Base-by-base conservation (phyloP, 495 filamentous ascomycete species). In the Durotheca rogersii region DNA sequence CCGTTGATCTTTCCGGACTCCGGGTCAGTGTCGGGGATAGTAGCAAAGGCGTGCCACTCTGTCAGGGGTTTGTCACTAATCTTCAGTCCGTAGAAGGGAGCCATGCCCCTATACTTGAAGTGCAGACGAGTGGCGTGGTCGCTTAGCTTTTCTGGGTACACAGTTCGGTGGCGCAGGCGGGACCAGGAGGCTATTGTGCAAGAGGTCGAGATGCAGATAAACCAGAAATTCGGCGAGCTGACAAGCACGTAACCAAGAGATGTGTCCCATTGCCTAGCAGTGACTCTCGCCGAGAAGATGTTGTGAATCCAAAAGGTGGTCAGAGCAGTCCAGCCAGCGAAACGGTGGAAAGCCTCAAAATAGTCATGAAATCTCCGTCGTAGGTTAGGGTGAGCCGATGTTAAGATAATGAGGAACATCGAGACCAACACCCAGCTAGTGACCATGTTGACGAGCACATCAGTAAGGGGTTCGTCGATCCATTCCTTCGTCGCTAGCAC, bases 31-130 rank as follows among this genome's bases (percentile, higher is more conserved):
- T 73, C 71, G 25, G 83, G 81, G 58, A 93, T 88, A 16, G 84
- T 85, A 14, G 88, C 89, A 55, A 94, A 94, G 6, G 84, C 78
- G 68, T 94, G 89, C 78, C 85, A 89, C 72, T 94, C 88, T 9
- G 72, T 78, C 41, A 93, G 68, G 0, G 84, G 84, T 11, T 72
- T 72, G 42, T 78, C 69, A 23, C 80, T 81, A 32, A 82, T 69
- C 49, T 71, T 75, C 18, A 73, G 67, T 56, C 81, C 68, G 59
- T 72, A 83, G 73, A 72, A 78, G 18, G 62, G 62, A 5, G 56
- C 46, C 65, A 75, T 72, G 40, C 77, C 72, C 51, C 74, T 40
- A 48, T 86, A 81, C 60, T 75, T 71, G 67, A 89, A 85, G 66
- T 87, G 82, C 27, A 90, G 75, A n/a, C 83, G 78, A 30, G 84